Base-by-base conservation (phyloP, 148 eudicot genomes). In the Euryodendron excelsum region DNA sequence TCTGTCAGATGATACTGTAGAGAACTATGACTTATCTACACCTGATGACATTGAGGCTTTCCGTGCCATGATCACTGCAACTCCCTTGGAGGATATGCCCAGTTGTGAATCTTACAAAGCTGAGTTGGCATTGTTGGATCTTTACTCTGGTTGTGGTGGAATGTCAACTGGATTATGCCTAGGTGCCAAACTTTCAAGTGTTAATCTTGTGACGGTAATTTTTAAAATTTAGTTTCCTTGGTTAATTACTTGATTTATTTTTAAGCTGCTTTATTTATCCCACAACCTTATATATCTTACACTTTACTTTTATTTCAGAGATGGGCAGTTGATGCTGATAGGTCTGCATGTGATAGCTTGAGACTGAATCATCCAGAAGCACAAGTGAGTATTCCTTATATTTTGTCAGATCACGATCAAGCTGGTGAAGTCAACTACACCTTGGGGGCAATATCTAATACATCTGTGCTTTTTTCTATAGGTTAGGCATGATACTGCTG, bases 141-240 rank as follows among this genome's bases (percentile, higher is more conserved):
- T 96, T 56, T 96, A 86, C 77, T 82, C 98, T 80, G 99, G 99
- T 63, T 96, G 99, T 87, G 99, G 99, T 72, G 99, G 94, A 78
- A 96, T 96, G 99, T 96, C 99, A 71, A 93, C 97, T 52, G 99
- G 99, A 83, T 82, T 96, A 73, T 88, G 95, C 85, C 82, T 91
- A 67, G 99, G 99, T 80, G 92, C 99, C 81, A 89, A 87, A 87
- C 89, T 89, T 81, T 87, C 98, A 65, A 79, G 90, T 67, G 77
- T 91, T 17, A 81, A 88, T 83, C 90, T 96, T 59, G 89, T 84
- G 48, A 91, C 97, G 82, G 99, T 96, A 91, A 86, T 60, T 44
- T 31, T 1, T 80, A 30, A 11, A 23, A n/a, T 39, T 27, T 36
- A 14, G 13, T 47, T 41, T 72, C 23, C 18, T 55, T 64, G 11